Base-by-base conservation (phyloP, 2,329 filamentous ascomycete species). In the Eutypella sp. region DNA sequence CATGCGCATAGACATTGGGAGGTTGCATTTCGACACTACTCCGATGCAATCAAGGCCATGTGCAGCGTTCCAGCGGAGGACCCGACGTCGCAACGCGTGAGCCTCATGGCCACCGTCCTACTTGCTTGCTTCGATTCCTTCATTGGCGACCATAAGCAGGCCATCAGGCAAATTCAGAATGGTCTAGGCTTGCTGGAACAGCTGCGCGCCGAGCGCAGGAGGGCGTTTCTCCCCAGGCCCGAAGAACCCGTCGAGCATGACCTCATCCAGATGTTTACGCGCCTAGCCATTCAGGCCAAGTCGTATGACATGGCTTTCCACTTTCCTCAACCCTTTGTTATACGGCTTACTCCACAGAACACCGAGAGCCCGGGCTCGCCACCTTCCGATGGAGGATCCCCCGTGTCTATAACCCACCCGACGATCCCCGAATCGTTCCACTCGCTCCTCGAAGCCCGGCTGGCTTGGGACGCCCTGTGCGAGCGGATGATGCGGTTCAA, bases 81-180 rank as follows among this genome's bases (percentile, higher is more conserved):
- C 37, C 63, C 68, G 33, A 64, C 60, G 41, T 74, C 73, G 15
- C 72, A 75, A 60, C 72, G 74, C 54, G 79, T 70, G 11, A 74
- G 73, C 41, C 69, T 85, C n/a, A 84, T 85, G 72, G 76, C 79
- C 15, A 82, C 74, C 43, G 78, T 86, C 29, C 67, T 86, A 31
- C 70, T 86, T 41, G 78, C 80, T n/a, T 84, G 79, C 60, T 85
- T 85, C 50, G 81, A 86, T 61, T 83, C 79, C 1, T 84, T 84
- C 55, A 76, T 82, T 24, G 81, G 81, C 16, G 75, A 84, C 49
- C 80, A 84, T 57, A 75, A 70, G 52, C 76, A 79, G 51, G 80
- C 80, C 34, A 83, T 84, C 41, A 56, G 63, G 13, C 81, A 84
- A 56, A 82, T 84, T 34, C 80, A 83, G 56, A 74, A 65, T 5